phyloP scores from a whole-genome alignment of 2,329 filamentous ascomycete genomes.

The Trichoderma lentiforme region DNA sequence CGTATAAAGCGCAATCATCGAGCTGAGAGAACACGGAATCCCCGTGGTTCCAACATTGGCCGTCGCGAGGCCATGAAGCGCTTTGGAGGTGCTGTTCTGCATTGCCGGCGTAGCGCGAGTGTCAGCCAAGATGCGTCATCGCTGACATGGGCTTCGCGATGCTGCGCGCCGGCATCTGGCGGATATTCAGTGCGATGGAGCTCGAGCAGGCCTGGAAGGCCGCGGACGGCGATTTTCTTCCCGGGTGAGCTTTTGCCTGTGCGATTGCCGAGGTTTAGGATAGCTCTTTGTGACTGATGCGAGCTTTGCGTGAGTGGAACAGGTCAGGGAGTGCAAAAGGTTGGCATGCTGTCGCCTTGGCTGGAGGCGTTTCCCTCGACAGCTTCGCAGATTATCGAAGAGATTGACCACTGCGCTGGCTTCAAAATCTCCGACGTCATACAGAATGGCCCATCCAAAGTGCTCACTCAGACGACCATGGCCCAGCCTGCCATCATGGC shows the following conservation, averaged over 20 bases:
- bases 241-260: constrained; percentile 41
- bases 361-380: constrained; percentile 79
- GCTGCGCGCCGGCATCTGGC: constrained; percentile 5
- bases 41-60: constrained; percentile 17
- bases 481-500: constrained; percentile 97
- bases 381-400: constrained; percentile 71
- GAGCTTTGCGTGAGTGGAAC: constrained; percentile 16
- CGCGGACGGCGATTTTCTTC: constrained; percentile 59
- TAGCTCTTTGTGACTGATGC: constrained; percentile 3
- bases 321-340: constrained; percentile 87
- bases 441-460: constrained; percentile 70
- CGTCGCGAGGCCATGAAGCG: constrained; percentile 32
- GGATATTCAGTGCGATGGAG: constrained; percentile 25
- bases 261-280: neutral
- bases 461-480: constrained; percentile 77
- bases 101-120: constrained; percentile 27
- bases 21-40: neutral
- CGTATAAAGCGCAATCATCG: constrained; percentile 16
- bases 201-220: constrained; percentile 36
- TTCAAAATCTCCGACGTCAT: constrained; percentile 76
- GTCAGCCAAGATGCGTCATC: constrained; percentile 11
- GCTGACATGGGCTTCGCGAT: constrained; percentile 13
- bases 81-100: constrained; percentile 30
- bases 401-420: constrained; percentile 76
- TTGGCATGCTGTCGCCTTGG: constrained; percentile 86